Conservation (phyloP, 257 asterid species). For the Solanum peruvianum region DNA sequence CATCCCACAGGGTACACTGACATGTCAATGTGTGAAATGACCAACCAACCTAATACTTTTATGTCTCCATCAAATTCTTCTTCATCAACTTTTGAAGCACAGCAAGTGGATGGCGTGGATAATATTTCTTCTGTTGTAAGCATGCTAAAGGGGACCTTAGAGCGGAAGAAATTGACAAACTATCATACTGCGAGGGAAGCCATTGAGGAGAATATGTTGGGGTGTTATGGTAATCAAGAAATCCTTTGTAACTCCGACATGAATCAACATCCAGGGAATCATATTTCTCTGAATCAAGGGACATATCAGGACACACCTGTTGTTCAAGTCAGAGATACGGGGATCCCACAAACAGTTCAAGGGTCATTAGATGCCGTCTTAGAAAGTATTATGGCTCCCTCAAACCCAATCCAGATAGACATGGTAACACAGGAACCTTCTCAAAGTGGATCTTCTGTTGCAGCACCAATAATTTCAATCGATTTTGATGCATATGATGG, state of each 20-base stretch:
- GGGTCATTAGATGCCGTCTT: slow-evolving; percentile 28
- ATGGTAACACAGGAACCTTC: slow-evolving; percentile 54
- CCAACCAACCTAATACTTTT: slow-evolving; percentile 10
- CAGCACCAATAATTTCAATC: slow-evolving; percentile 38
- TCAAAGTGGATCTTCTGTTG: slow-evolving; percentile 80
- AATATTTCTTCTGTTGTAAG: slow-evolving; percentile 72
- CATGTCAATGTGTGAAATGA: slow-evolving; percentile 5
- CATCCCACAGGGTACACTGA: slow-evolving; percentile 10
- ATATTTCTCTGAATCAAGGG: slow-evolving; percentile 26
- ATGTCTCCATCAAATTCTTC: slow-evolving; percentile 30
- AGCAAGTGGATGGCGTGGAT: slow-evolving; percentile 31
- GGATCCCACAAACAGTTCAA: slow-evolving; percentile 29
- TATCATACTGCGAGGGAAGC: slow-evolving; percentile 15
- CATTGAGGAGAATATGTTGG: slow-evolving; percentile 27
- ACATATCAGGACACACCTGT: slow-evolving; percentile 21
- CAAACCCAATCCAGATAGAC: slow-evolving; percentile 31
- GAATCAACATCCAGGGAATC: slow-evolving; percentile 25
- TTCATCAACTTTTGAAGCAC: slow-evolving; percentile 48
- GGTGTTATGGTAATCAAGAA: slow-evolving; percentile 28
- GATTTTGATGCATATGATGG: slow-evolving; percentile 53
- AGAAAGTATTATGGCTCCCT: slow-evolving; percentile 36
- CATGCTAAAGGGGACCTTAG: slow-evolving; percentile 84
- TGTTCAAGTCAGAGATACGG: slow-evolving; percentile 31
- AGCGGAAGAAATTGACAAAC: slow-evolving; percentile 19
- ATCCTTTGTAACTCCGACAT: slow-evolving; percentile 9